Conservation (phyloP, 257 asterid genomes). For the Petrea volubilis region DNA sequence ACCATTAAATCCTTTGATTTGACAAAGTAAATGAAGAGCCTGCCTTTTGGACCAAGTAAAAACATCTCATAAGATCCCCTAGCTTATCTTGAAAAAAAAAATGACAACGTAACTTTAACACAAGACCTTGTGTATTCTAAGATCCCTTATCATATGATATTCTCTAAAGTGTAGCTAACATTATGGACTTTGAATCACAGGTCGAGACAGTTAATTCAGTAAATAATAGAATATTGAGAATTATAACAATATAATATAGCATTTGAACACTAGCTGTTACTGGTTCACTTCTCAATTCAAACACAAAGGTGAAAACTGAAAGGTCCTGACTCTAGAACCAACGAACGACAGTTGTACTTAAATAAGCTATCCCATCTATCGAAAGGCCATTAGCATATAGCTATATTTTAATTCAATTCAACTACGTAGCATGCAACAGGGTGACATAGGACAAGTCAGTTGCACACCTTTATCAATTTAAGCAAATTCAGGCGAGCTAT, state of each 20-base stretch:
- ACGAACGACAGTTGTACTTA: not conserved
- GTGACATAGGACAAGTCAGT: not conserved
- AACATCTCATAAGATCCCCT: not conserved
- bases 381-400: not conserved
- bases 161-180: not conserved
- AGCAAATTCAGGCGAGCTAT: slow-evolving; percentile 68
- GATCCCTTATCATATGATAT: not conserved
- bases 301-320: not conserved
- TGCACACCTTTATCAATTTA: slow-evolving; percentile 59
- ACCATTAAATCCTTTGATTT: not conserved
- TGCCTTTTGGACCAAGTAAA: not conserved
- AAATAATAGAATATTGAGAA: not conserved
- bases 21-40: not conserved
- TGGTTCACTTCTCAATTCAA: not conserved
- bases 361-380: not conserved
- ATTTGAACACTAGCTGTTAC: not conserved
- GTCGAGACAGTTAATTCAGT: not conserved
- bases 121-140: not conserved
- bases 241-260: not conserved
- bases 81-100: not conserved
- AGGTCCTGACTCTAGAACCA: not conserved
- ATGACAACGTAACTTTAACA: not conserved
- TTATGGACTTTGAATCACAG: not conserved
- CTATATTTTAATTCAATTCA: no score
- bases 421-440: not conserved